Evolutionary conservation across 2,329 filamentous ascomycete species (phyloP).

Genomic region (Colletotrichum karsti): DNA sequence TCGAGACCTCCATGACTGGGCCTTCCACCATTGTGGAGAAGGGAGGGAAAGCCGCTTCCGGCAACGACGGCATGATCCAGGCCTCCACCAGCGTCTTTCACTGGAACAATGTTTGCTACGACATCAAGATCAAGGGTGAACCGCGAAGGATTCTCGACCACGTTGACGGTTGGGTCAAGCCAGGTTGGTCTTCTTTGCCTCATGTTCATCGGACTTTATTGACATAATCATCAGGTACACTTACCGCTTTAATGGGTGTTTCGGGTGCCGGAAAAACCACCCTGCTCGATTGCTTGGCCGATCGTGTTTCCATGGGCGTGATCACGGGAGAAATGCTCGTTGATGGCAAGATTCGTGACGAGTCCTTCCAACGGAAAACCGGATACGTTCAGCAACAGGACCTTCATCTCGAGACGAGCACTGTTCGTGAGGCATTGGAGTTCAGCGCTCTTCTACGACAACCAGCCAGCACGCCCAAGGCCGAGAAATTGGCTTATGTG

Average conservation of each 20-base stretch:
- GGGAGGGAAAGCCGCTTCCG: conserved; percentile 8
- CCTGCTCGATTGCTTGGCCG: conserved; percentile 67
- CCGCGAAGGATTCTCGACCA: conserved; percentile 70
- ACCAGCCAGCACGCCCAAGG: conserved; percentile 59
- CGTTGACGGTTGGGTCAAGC: conserved; percentile 77
- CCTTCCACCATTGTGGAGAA: conserved; percentile 25
- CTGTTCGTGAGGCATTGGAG: conserved; percentile 70
- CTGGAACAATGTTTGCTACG: conserved; percentile 74
- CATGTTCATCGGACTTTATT: too few relatives aligned
- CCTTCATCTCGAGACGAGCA: conserved; percentile 36
- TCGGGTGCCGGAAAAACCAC: conserved; percentile 54
- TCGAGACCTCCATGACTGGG: conserved; percentile 23
- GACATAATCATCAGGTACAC: conserved; percentile 47
- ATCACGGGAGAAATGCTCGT: conserved; percentile 74
- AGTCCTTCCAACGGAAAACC: conserved; percentile 74
- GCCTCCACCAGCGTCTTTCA: conserved; percentile 71
- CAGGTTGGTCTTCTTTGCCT: conserved; percentile 41
- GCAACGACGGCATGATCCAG: conserved; percentile 30
- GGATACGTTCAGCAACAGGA: conserved; percentile 75
- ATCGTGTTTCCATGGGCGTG: conserved; percentile 74
- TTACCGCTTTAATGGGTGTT: conserved; percentile 68
- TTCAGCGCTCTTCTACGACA: conserved; percentile 76
- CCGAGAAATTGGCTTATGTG: conserved; percentile 38
- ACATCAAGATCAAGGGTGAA: conserved; percentile 72
- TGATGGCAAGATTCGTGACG: conserved; percentile 69